A percentile compares a stretch with the other conserved stretches of the same genome.
These are phyloP conservation scores for Coprinopsis strossmayeri DNA, from an alignment of 768 basidiomycete genomes.

Conservation along the genomic window DNA sequence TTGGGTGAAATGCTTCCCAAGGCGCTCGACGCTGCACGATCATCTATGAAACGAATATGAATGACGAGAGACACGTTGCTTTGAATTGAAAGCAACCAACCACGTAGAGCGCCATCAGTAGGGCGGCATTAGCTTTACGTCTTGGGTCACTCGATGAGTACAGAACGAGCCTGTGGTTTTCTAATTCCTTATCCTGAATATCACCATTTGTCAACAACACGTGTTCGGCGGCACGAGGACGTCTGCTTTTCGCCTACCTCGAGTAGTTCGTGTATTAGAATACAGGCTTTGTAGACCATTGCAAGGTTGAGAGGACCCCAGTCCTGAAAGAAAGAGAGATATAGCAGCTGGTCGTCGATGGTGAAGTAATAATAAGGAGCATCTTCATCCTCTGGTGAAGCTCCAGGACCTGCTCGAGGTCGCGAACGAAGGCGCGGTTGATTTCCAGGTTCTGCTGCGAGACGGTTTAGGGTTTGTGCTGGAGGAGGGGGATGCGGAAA, in stretches of 20 bases:
- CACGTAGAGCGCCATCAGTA: conserved; percentile 90
- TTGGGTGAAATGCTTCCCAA: conserved; percentile 93
- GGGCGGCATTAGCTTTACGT: conserved; percentile 87
- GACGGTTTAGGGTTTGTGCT: conserved; percentile 58
- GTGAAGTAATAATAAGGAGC: conserved; percentile 86
- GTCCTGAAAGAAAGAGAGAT: conserved; percentile 92
- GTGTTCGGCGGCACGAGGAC: conserved; percentile 33
- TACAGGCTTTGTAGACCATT: conserved; percentile 92
- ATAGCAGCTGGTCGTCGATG: conserved; percentile 87
- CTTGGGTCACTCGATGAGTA: conserved; percentile 85
- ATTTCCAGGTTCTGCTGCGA: conserved; percentile 43
- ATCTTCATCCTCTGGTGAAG: conserved; percentile 60
- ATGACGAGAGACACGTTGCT: conserved; percentile 8
- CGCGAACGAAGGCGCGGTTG: conserved; percentile 58
- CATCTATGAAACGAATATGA: conserved; percentile 47
- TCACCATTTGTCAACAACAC: conserved; percentile 18
- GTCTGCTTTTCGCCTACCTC: conserved; percentile 44
- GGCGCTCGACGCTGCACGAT: conserved; percentile 86
- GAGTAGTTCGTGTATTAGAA: conserved; percentile 83
- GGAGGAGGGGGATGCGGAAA: conserved; percentile 71
- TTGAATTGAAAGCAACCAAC: conserved; percentile 39
- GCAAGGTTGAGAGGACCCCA: conserved; percentile 90
- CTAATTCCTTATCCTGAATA: conserved; percentile 65
- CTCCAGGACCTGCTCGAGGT: conserved; percentile 51
- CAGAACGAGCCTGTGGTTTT: conserved; percentile 71